phyloP scores from a whole-genome alignment of 257 asterid species.

The Solanum gandarillasii region DNA sequence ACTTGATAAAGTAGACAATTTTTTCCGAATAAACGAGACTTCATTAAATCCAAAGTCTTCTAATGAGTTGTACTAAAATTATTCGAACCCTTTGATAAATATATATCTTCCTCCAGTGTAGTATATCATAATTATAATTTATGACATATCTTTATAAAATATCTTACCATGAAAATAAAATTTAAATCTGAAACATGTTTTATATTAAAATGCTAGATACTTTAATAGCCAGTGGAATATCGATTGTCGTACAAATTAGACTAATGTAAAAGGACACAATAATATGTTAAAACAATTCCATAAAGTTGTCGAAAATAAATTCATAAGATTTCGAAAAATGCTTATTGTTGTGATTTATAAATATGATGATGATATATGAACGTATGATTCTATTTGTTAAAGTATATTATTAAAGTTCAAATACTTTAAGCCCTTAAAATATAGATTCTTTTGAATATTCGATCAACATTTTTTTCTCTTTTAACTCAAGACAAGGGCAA shows the following conservation, averaged over 20 bases:
- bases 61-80: neutral
- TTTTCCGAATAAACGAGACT: neutral
- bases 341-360: neutral
- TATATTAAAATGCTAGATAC: neutral
- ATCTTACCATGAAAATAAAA: neutral
- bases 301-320: neutral
- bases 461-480: neutral
- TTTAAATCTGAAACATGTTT: neutral
- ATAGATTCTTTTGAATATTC: neutral
- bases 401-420: neutral
- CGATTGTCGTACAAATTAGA: neutral
- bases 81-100: neutral
- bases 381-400: neutral
- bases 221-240: neutral
- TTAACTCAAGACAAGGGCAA: neutral
- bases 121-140: neutral
- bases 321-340: neutral
- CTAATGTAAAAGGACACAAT: neutral
- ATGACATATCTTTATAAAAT: neutral
- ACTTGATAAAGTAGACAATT: neutral
- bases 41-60: neutral
- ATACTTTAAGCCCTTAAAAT: neutral
- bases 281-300: neutral
- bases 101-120: neutral
- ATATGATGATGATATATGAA: neutral